These are phyloP conservation scores for Daldinia sp. DNA, from an alignment of 2,329 filamentous ascomycete genomes.

Conservation along the genomic window DNA sequence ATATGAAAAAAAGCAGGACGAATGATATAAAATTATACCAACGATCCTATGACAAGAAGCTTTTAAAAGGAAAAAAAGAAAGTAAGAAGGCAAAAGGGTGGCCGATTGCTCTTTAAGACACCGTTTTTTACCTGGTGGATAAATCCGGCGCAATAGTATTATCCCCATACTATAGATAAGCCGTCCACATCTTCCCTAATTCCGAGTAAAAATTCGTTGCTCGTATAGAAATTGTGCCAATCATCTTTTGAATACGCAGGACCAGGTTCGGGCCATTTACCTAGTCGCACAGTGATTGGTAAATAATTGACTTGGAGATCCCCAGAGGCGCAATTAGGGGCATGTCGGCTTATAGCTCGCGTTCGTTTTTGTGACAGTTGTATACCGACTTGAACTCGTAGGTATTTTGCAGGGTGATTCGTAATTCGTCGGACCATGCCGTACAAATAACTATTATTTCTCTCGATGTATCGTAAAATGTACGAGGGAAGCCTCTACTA, in stretches of 20 bases:
- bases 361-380: neutral
- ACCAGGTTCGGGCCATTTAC: neutral
- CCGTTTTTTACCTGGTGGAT: neutral
- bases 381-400: neutral
- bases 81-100: neutral
- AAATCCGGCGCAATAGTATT: neutral
- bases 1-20: slow-evolving; percentile 6
- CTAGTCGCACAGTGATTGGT: neutral
- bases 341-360: neutral
- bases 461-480: neutral
- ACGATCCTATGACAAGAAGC: slow-evolving; percentile 6
- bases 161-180: neutral
- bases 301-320: neutral
- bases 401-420: neutral
- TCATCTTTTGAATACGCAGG: neutral
- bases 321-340: neutral
- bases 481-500: neutral
- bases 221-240: neutral
- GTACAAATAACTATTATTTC: neutral
- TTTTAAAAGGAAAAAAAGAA: slow-evolving; percentile 2
- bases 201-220: slow-evolving; percentile 9
- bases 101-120: neutral
- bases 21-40: slow-evolving; percentile 11
- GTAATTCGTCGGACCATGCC: neutral
- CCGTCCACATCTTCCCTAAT: neutral